Evolutionary conservation across 2,329 filamentous ascomycete genomes (phyloP), one percentile per base, ranked within the genome.

Genomic region (Aspergillus sp.): DNA sequence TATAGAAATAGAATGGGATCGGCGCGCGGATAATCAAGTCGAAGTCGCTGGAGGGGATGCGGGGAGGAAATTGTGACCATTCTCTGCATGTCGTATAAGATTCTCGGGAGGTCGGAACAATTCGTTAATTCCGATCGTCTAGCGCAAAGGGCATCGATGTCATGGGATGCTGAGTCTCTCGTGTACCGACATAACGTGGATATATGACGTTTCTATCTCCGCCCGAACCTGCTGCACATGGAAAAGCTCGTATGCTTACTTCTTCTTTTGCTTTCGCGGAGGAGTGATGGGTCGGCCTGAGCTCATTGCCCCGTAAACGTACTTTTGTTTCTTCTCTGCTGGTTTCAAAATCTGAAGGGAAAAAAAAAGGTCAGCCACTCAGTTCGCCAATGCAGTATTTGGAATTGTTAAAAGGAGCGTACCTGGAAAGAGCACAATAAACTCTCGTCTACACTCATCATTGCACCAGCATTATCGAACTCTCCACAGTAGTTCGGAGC

Each of bases 261-360:
- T 87, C 79, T 85, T 83, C 78, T 87, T 86, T 77, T 84, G 83
- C 78, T 88, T 90, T 81, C 84, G 82, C 78, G 86, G 84, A 83
- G 87, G 82, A 84, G 86, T 87, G 79, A 84, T 82, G 77, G 85
- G 84, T 81, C 83, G 84, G 82, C 85, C 83, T 81, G 84, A 84
- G 81, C 85, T 87, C 79, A 89, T 83, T 81, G 84, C 83, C 81
- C 83, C 83, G 81, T 87, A 85, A 76, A 96, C 93, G 84, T 96
- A 98, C 93, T 98, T 98, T 91, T 97, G 93, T 89, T 99, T 99
- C 89, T 99, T 99, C 87, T 99, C 95, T 79, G 95, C 95, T 73
- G 95, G 95, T 84, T 98, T 99, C 82, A 99, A 85, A 76, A 99
- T 98, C 91, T 96, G 68, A 27, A 54, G 68, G 44, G 48, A 50